Evolutionary conservation across 2,329 filamentous ascomycete genomes (phyloP).

Genomic region (Pyrenophora seminiperda): DNA sequence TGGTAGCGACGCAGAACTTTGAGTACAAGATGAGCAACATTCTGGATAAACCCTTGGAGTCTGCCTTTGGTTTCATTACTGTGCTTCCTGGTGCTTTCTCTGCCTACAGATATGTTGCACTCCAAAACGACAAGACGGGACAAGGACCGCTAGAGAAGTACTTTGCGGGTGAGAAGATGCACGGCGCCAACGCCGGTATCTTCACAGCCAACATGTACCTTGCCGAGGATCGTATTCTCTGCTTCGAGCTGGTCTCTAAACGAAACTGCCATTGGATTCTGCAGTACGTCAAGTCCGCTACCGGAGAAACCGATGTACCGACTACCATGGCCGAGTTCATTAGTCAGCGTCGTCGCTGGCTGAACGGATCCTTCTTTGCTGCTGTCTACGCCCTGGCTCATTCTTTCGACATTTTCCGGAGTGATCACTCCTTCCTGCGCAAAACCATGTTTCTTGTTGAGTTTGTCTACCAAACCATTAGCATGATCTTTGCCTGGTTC

Average conservation of each 20-base stretch:
- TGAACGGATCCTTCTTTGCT: constrained; percentile 98
- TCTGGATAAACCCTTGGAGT: constrained; percentile 95
- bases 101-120: constrained; percentile 91
- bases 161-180: constrained; percentile 95
- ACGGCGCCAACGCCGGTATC: constrained; percentile 88
- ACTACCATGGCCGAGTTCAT: constrained; percentile 94
- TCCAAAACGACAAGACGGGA: constrained; percentile 96
- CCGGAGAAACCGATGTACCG: constrained; percentile 94
- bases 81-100: constrained; percentile 97
- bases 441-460: constrained; percentile 92
- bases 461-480: constrained; percentile 91
- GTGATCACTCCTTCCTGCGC: constrained; percentile 82
- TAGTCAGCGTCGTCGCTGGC: constrained; percentile 91
- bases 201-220: constrained; percentile 99
- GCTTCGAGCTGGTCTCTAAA: constrained; percentile 97
- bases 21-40: constrained; percentile 99
- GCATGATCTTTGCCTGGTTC: constrained; percentile 99
- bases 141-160: constrained; percentile 94
- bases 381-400: constrained; percentile 94
- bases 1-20: constrained; percentile 96
- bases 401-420: constrained; percentile 95
- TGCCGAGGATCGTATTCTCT: constrained; percentile 97
- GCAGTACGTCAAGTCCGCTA: constrained; percentile 97
- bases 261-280: constrained; percentile 96
- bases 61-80: constrained; percentile 95